Conservation (phyloP, 352 stramenopile species). For the Phytophthora crassamura region DNA sequence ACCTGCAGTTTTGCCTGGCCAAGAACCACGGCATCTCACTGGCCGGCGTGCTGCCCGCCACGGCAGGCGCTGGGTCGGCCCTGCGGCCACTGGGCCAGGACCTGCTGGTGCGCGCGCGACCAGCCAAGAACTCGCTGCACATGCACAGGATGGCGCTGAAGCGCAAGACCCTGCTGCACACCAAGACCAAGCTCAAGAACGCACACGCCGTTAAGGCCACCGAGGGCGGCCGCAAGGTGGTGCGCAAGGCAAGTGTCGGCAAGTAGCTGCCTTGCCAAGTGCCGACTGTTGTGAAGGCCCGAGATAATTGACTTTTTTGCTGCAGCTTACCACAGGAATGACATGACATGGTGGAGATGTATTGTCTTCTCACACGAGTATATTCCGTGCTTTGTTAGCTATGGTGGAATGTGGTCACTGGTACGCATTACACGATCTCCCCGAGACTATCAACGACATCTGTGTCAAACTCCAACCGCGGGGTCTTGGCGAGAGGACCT, state of each 20-base stretch:
- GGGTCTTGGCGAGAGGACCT: constrained; percentile 46
- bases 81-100: constrained; percentile 67
- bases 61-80: constrained; percentile 8
- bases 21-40: constrained; percentile 90
- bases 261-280: constrained; percentile 31
- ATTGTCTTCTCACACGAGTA: too few relatives aligned
- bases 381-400: too few relatives aligned
- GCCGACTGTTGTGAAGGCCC: background rate
- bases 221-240: constrained; percentile 50
- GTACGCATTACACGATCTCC: constrained; percentile 54
- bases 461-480: constrained; percentile 66
- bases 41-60: constrained; percentile 54
- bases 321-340: background rate
- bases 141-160: constrained; percentile 86
- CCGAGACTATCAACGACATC: constrained; percentile 66
- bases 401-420: background rate
- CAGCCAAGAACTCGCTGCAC: constrained; percentile 81
- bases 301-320: constrained; percentile 16
- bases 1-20: constrained; percentile 83
- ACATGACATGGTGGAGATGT: background rate
- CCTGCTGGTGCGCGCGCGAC: constrained; percentile 58
- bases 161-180: constrained; percentile 64
- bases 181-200: constrained; percentile 63
- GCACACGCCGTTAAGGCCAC: constrained; percentile 42
- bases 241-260: constrained; percentile 59